Base-by-base conservation (phyloP, 257 asterid species). In the Lycium ferocissimum region DNA sequence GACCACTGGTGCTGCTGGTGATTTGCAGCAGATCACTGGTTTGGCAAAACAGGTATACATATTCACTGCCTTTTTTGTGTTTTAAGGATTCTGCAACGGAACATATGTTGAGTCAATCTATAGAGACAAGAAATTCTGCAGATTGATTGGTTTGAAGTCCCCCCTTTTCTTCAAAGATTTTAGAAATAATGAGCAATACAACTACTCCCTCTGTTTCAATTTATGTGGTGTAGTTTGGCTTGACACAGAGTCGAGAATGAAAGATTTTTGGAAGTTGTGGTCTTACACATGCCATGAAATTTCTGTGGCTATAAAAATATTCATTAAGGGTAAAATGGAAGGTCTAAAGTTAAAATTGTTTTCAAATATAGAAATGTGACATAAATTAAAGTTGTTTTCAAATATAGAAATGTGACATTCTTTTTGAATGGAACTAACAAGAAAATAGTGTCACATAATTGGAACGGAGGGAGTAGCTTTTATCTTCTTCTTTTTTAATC, bases 1-100 rank as follows among this genome's bases (percentile, higher is more conserved):
- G 84, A 97, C 99, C 43, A 95, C 99, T 5, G 98, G 98, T 83
- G 98, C 99, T 58, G 98, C 89, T 56, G 97, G 98, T 89, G 99
- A 97, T 91, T 88, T 97, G 83, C 98, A 97, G 80, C 99, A 95
- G 96, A 95, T 95, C 85, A 95, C 98, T 84, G 87, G 99, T 84
- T 83, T 97, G 89, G 99, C 99, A 54, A 97, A 90, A 87, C 99
- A 95, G 97, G 99, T 95, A 86, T 73, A 43, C 0, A 13, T 26
- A 3, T 33, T 53, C 26, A 76, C 26, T 76, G 45, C 15, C 9
- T 53, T 53, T 53, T 53, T 78, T 9, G 5, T 76, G 22, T 13
- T 13, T 5, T 26, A 53, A 26, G 49, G 47, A 51, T 76, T 76
- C 14, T 76, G 65, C 14, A 53, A 26, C 2, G 63, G 49, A 14